Evolutionary conservation across 768 basidiomycete species (phyloP).

Genomic region (Ramaria rubella): DNA sequence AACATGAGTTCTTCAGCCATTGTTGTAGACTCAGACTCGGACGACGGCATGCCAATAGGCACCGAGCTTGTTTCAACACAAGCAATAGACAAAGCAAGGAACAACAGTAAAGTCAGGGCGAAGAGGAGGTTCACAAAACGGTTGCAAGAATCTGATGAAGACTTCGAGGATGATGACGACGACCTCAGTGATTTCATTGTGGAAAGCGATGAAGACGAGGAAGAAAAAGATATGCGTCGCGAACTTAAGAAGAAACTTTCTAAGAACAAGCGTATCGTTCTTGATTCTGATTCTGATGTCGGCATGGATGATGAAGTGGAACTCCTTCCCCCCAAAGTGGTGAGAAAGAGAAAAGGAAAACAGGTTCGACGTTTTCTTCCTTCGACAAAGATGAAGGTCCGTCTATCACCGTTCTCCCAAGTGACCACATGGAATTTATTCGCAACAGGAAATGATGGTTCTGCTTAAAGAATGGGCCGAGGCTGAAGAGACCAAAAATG

Average conservation of each 20-base stretch:
- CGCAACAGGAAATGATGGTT: constrained; percentile 51
- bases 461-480: constrained; percentile 36
- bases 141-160: constrained; percentile 21
- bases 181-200: constrained; percentile 50
- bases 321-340: constrained; percentile 35
- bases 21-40: constrained; percentile 20
- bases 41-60: constrained; percentile 20
- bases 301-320: constrained; percentile 19
- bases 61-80: background rate
- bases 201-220: constrained; percentile 46
- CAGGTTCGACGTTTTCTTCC: constrained; percentile 42
- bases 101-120: constrained; percentile 24
- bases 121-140: constrained; percentile 18
- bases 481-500: constrained; percentile 42
- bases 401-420: constrained; percentile 11
- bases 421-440: background rate
- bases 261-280: constrained; percentile 32
- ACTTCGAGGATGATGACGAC: constrained; percentile 35
- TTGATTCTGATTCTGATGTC: constrained; percentile 28
- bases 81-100: constrained; percentile 9
- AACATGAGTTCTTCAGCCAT: constrained; percentile 10
- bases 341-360: constrained; percentile 18
- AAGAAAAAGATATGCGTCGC: constrained; percentile 40
- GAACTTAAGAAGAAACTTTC: constrained; percentile 34
- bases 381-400: constrained; percentile 70